phyloP scores from a whole-genome alignment of 2,329 filamentous ascomycete species.

The Ustilaginoidea virens region DNA sequence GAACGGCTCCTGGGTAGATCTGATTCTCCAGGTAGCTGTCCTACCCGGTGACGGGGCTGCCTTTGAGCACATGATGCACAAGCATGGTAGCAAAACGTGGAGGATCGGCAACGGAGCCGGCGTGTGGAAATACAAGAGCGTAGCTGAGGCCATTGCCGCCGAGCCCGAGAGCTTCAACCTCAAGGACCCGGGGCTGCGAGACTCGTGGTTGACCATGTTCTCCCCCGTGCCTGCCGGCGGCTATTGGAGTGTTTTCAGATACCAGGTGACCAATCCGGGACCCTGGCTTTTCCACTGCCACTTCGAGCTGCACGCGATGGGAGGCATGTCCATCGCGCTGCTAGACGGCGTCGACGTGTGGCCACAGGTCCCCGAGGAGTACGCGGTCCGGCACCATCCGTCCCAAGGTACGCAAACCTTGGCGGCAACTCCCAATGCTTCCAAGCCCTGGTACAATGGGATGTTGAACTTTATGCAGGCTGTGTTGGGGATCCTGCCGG shows the following conservation, averaged over 20 bases:
- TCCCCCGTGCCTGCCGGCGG: conserved; percentile 1
- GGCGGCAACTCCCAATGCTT: background rate
- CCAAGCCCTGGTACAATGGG: too few species aligned
- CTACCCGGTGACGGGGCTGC: conserved; percentile 8
- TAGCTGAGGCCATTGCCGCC: conserved; percentile 20
- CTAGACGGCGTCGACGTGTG: conserved; percentile 27
- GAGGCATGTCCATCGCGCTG: conserved; percentile 30
- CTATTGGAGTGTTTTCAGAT: conserved; percentile 26
- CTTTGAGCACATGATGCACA: conserved; percentile 21
- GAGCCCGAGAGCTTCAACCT: conserved; percentile 27
- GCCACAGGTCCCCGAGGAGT: conserved; percentile 5
- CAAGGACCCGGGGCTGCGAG: conserved; percentile 22
- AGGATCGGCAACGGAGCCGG: conserved; percentile 23
- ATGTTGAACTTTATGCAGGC: too few species aligned
- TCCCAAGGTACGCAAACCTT: too few species aligned
- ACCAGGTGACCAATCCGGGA: conserved; percentile 28
- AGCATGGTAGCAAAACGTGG: conserved; percentile 30
- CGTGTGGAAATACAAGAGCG: conserved; percentile 23
- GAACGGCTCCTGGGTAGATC: conserved; percentile 23
- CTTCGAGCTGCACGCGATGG: conserved; percentile 28
- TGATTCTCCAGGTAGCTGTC: conserved; percentile 10
- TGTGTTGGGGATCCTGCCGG: too few species aligned
- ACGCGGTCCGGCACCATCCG: too few species aligned
- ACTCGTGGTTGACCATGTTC: conserved; percentile 13
- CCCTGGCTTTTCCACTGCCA: conserved; percentile 34